Conservation (phyloP, 192 early-diverging fungal genomes). For the Linnemannia zychae region DNA sequence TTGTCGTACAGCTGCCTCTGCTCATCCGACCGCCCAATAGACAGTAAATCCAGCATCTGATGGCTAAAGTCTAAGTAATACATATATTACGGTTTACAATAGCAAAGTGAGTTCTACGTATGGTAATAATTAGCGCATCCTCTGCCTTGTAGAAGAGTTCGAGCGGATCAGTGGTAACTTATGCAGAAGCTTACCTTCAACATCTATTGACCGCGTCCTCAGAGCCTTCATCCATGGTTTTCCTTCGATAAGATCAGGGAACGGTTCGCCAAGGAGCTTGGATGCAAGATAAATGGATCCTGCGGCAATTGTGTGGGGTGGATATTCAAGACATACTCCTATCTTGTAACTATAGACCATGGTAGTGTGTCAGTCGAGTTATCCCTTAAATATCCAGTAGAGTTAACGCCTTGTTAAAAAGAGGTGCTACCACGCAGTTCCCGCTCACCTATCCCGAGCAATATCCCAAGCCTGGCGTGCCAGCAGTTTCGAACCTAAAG, state of each 20-base stretch:
- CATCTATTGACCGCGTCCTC: constrained; percentile 64
- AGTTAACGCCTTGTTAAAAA: neutral
- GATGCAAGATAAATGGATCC: constrained; percentile 72
- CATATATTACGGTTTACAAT: too few species aligned
- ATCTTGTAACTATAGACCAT: constrained; percentile 64
- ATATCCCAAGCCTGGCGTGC: constrained; percentile 67
- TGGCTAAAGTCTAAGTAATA: constrained; percentile 60
- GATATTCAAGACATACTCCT: constrained; percentile 70
- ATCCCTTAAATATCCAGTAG: neutral
- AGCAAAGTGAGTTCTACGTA: neutral
- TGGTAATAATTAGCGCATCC: neutral
- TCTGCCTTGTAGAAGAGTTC: neutral
- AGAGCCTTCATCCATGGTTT: constrained; percentile 65
- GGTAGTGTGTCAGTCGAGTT: neutral
- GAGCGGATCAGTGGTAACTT: neutral
- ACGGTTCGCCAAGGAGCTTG: constrained; percentile 57
- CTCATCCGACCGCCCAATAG: constrained; percentile 51
- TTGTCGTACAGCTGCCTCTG: constrained; percentile 54
- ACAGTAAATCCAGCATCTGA: constrained; percentile 66
- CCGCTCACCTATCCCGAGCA: constrained; percentile 58
- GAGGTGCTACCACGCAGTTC: neutral
- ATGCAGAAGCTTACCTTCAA: constrained; percentile 66
- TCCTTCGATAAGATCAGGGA: constrained; percentile 42
- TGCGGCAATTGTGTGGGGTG: constrained; percentile 73
- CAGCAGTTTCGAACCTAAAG: constrained; percentile 58